Conservation (phyloP, 1,284 basidiomycete species). For the Schizophyllum amplum region DNA sequence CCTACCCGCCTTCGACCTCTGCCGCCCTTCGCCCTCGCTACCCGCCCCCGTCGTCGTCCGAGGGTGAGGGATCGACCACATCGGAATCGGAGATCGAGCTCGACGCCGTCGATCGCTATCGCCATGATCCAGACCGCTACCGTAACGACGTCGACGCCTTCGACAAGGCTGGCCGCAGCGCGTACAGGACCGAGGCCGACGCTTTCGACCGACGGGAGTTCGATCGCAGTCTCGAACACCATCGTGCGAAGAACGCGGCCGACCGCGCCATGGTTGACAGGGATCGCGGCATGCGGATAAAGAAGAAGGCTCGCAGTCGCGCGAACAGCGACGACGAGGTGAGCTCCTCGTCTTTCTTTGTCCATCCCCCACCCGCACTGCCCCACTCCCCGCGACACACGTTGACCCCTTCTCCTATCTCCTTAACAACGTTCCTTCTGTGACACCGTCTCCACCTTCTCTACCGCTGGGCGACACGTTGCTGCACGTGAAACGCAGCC, state of each 20-base stretch:
- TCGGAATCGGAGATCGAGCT: neutral
- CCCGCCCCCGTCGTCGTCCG: neutral
- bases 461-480: too few species aligned
- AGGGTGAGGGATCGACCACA: neutral
- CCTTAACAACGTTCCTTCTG: neutral
- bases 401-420: neutral
- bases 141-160: neutral
- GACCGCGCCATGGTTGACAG: neutral
- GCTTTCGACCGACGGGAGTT: slow-evolving; percentile 1
- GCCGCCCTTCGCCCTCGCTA: neutral
- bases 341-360: neutral
- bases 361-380: neutral
- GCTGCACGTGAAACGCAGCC: too few species aligned
- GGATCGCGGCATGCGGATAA: slow-evolving; percentile 13
- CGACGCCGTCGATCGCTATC: neutral
- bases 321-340: slow-evolving; percentile 72
- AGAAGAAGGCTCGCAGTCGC: slow-evolving; percentile 71
- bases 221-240: neutral
- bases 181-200: neutral
- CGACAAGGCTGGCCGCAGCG: neutral
- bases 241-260: neutral
- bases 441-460: too few species aligned
- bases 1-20: neutral
- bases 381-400: too few species aligned
- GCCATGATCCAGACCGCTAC: neutral